Conservation (phyloP, 163 green algal species). For the Trebouxia gelatinosa region DNA sequence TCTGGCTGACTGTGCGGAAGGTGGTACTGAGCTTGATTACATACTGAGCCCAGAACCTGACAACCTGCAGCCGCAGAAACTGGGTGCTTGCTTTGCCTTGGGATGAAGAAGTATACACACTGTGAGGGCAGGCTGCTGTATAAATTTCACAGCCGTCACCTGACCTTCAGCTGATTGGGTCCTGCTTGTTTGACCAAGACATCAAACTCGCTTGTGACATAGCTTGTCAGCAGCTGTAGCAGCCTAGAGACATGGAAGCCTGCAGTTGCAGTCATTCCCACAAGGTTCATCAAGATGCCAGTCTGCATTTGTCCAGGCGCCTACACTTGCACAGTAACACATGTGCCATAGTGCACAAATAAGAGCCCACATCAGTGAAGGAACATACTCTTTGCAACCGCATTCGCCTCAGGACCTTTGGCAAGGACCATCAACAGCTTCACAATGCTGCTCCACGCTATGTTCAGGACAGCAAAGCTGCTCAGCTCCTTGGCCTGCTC, state of each 20-base stretch:
- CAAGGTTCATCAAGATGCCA: too few relatives aligned
- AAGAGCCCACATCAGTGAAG: too few relatives aligned
- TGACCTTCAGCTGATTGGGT: conserved; percentile 9
- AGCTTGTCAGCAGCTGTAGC: conserved; percentile 1
- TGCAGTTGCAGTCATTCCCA: too few relatives aligned
- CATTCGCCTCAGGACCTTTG: background rate
- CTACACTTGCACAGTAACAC: too few relatives aligned
- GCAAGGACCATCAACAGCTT: conserved; percentile 37
- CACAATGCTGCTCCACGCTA: conserved; percentile 43
- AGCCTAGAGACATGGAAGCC: background rate
- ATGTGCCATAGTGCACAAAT: too few relatives aligned
- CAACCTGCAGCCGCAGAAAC: conserved; percentile 28
- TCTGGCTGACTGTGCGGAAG: background rate
- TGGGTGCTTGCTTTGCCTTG: too few relatives aligned
- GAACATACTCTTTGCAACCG: background rate
- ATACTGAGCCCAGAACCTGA: conserved; percentile 34
- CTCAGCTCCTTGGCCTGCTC: conserved; percentile 24
- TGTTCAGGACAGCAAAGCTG: conserved; percentile 48
- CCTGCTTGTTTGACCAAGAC: background rate
- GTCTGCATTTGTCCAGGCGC: too few relatives aligned
- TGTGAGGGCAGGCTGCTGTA: too few relatives aligned
- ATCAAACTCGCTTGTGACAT: background rate
- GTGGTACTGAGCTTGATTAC: background rate
- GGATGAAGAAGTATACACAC: too few relatives aligned
- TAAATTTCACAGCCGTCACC: too few relatives aligned